Conservation (phyloP, 1,284 basidiomycete species). For the Rhodotorula sp. region DNA sequence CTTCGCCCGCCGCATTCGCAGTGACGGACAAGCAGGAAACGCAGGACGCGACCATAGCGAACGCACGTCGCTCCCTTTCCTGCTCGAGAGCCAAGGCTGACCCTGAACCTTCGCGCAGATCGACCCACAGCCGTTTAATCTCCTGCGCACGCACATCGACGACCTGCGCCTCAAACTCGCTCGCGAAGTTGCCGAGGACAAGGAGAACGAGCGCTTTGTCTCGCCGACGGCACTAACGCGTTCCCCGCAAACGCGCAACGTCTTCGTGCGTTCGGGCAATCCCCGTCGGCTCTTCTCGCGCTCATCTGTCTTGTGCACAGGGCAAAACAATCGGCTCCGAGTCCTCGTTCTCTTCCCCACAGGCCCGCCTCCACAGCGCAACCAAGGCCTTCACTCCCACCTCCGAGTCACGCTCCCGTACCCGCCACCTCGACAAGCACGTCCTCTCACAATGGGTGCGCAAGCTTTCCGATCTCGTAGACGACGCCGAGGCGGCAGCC, state of each 20-base stretch:
- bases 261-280: slow-evolving; percentile 15
- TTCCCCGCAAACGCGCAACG: slow-evolving; percentile 38
- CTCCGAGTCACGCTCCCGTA: neutral
- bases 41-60: slow-evolving; percentile 8
- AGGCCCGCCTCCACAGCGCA: neutral
- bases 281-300: neutral
- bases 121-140: slow-evolving; percentile 10
- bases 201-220: slow-evolving; percentile 34
- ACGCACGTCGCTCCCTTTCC: slow-evolving; percentile 1
- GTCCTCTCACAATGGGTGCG: slow-evolving; percentile 29
- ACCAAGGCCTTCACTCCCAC: neutral
- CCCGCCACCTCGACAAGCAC: slow-evolving; percentile 15
- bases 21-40: neutral
- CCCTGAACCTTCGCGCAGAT: neutral
- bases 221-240: slow-evolving; percentile 31
- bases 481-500: slow-evolving; percentile 1
- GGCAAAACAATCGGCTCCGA: slow-evolving; percentile 5
- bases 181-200: slow-evolving; percentile 20
- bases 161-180: slow-evolving; percentile 29
- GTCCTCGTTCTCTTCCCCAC: neutral
- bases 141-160: slow-evolving; percentile 22
- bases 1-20: neutral
- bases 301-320: neutral
- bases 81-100: neutral
- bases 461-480: slow-evolving; percentile 21